phyloP scores from a whole-genome alignment of 1,284 basidiomycete genomes.

The Ganoderma sinense region DNA sequence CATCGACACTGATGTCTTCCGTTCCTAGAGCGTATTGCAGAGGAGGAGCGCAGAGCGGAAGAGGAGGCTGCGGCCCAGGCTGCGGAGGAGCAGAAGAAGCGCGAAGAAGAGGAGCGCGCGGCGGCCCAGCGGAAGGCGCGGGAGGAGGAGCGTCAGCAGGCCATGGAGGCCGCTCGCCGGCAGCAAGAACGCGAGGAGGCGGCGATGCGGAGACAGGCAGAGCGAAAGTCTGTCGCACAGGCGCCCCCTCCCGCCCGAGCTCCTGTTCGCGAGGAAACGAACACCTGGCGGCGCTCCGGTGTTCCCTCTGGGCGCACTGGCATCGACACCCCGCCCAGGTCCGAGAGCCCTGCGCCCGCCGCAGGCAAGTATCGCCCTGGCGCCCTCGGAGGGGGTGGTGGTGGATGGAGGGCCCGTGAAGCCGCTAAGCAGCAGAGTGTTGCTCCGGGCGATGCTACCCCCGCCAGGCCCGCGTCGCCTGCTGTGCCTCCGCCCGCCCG shows the following conservation, averaged over 20 bases:
- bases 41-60: slow-evolving; percentile 55
- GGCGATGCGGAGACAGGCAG: slow-evolving; percentile 61
- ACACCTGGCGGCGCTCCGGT: slow-evolving; percentile 40
- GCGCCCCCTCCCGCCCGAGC: slow-evolving; percentile 30
- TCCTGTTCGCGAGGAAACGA: slow-evolving; percentile 41
- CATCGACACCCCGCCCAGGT: slow-evolving; percentile 41
- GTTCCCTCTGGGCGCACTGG: slow-evolving; percentile 41
- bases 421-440: slow-evolving; percentile 49
- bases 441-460: slow-evolving; percentile 35
- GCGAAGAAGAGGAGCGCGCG: slow-evolving; percentile 65
- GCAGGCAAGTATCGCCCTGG: slow-evolving; percentile 54
- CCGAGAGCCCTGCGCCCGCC: slow-evolving; percentile 54
- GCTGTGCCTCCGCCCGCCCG: slow-evolving; percentile 42
- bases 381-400: slow-evolving; percentile 45
- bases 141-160: slow-evolving; percentile 72
- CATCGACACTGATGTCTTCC: not conserved
- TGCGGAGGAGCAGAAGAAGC: slow-evolving; percentile 62
- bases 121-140: slow-evolving; percentile 64
- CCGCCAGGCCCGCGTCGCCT: slow-evolving; percentile 48
- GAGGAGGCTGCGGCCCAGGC: slow-evolving; percentile 61
- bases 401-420: slow-evolving; percentile 63
- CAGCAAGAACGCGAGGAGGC: slow-evolving; percentile 85
- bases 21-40: slow-evolving; percentile 56
- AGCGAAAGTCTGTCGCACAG: slow-evolving; percentile 43
- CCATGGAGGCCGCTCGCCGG: slow-evolving; percentile 61